Evolutionary conservation across 108 stramenopile genomes (phyloP).

Genomic region (Poteriospumella lacustris): DNA sequence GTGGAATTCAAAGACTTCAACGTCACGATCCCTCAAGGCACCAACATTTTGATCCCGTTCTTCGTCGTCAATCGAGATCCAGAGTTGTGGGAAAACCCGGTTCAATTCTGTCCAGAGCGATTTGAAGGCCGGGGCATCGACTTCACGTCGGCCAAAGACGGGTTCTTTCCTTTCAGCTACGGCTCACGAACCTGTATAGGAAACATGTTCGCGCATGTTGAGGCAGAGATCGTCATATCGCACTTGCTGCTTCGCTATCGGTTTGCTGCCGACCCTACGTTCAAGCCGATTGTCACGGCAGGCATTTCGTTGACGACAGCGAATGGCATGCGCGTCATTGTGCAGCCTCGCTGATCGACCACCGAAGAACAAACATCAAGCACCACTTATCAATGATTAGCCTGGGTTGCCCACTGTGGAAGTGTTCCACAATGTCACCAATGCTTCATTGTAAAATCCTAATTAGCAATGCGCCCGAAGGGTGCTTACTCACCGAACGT

Average conservation of each 20-base stretch:
- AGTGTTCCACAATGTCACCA: no score
- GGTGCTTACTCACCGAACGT: no score
- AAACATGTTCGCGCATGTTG: conserved; percentile 33
- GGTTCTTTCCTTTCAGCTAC: conserved; percentile 46
- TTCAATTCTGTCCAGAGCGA: conserved; percentile 41
- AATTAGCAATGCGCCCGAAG: no score
- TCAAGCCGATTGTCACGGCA: conserved; percentile 35
- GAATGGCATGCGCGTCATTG: conserved; percentile 34
- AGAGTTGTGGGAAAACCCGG: conserved; percentile 37
- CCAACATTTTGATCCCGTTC: background rate
- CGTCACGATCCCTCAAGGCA: conserved; percentile 19
- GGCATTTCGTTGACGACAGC: conserved; percentile 35
- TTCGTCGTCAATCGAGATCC: conserved; percentile 35
- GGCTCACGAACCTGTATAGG: conserved; percentile 42
- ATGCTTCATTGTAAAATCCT: no score
- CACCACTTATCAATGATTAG: no score
- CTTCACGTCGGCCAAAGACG: conserved; percentile 26
- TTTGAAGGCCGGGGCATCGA: conserved; percentile 21
- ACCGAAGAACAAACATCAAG: background rate
- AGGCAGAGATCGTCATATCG: conserved; percentile 27
- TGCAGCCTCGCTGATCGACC: background rate
- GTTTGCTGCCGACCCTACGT: conserved; percentile 27
- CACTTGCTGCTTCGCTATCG: conserved; percentile 13
- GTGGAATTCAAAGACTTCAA: conserved; percentile 15
- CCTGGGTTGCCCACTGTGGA: no score